Evolutionary conservation across 129 eudicot genomes (phyloP), one percentile per base, ranked within the genome.

Genomic region (Tagetes patula): DNA sequence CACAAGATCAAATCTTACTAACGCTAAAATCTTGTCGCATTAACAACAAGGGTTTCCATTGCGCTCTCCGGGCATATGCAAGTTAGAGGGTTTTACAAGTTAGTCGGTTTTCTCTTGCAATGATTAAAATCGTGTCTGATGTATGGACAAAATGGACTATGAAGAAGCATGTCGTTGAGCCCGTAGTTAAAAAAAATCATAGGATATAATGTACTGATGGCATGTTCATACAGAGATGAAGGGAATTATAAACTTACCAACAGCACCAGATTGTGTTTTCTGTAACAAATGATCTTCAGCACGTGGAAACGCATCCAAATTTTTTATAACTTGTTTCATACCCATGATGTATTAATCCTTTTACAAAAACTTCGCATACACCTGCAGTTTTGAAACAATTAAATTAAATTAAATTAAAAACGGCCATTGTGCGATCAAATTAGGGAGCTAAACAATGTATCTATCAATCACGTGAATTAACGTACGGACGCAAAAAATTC

Each of bases 251-350:
- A 5, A 43, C 74, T 36, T 81, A 93, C 98, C 98, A 38, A 93
- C 46, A 34, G 98, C 98, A 33, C 98, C 98, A 8, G 96, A 87
- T 73, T 87, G 89, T 31, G 98, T 93, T 77, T 90, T 93, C 87
- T 87, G 90, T 80, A 93, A 65, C 74, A 93, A 76, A 73, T 93
- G 98, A 48, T 93, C 98, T 62, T 93, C 98, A 1, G 98, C 91
- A 38, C 96, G 96, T 34, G 98, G 98, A 80, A 93, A 93, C 8
- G 98, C 98, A 73, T 93, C 98, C 60, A 93, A 71, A 60, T 76
- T 90, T 73, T 77, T 89, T 14, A 93, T 36, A 10, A 89, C 89
- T 84, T 93, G 96, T 80, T 80, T 89, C 69, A 93, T 82, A 49
- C 95, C 96, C 96, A 91, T 91, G 27, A 34, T 62, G 40, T 70